These are phyloP conservation scores for Aspergillus steynii DNA, from an alignment of 495 filamentous ascomycete genomes.

Conservation along the genomic window DNA sequence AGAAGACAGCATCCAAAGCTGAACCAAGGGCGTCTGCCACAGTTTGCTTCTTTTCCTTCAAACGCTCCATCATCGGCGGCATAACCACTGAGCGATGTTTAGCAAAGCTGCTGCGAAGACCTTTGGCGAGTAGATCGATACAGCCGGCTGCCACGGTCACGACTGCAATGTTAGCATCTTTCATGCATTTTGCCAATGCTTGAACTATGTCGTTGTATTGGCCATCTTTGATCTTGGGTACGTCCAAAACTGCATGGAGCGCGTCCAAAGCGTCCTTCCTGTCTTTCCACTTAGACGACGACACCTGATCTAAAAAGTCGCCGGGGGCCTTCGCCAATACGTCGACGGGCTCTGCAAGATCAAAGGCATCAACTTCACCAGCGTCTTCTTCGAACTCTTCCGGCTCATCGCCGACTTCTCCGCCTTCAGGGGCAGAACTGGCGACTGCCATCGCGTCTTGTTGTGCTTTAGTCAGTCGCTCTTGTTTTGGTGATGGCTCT, in stretches of 20 bases:
- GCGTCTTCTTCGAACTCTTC: slow-evolving; percentile 69
- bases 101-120: slow-evolving; percentile 72
- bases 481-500: slow-evolving; percentile 85
- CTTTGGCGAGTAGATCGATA: slow-evolving; percentile 88
- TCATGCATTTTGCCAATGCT: slow-evolving; percentile 90
- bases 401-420: slow-evolving; percentile 48
- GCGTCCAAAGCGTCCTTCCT: slow-evolving; percentile 92
- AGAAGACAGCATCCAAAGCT: slow-evolving; percentile 85
- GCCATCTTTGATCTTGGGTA: slow-evolving; percentile 89
- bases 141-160: slow-evolving; percentile 93
- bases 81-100: slow-evolving; percentile 81
- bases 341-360: slow-evolving; percentile 88
- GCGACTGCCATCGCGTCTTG: slow-evolving; percentile 77
- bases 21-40: slow-evolving; percentile 85
- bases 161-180: slow-evolving; percentile 96
- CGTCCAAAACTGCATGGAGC: slow-evolving; percentile 72
- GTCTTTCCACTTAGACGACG: slow-evolving; percentile 96
- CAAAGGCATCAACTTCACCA: slow-evolving; percentile 76
- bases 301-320: slow-evolving; percentile 77
- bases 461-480: slow-evolving; percentile 83
- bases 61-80: slow-evolving; percentile 84
- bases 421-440: slow-evolving; percentile 58
- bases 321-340: slow-evolving; percentile 81
- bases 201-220: slow-evolving; percentile 82
- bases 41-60: slow-evolving; percentile 94